Percentiles rank a stretch among this genome's conserved stretches.
Evolutionary conservation across 2,329 filamentous ascomycete species (phyloP).

Genomic region (Leptodontidium sp.): DNA sequence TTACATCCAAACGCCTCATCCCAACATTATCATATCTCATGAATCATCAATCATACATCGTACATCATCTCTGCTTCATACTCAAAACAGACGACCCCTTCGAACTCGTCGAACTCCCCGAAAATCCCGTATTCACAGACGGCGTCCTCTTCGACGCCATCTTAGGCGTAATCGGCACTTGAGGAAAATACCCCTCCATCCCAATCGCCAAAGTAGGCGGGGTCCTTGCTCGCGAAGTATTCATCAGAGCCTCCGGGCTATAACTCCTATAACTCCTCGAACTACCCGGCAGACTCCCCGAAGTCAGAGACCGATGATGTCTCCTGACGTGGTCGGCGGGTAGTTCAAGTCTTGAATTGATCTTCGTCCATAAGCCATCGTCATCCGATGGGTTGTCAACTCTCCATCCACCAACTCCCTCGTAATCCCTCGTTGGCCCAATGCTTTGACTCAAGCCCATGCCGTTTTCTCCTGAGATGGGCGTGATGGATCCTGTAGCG

Average conservation of each 20-base stretch:
- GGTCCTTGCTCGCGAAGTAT: constrained; percentile 58
- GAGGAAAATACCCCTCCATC: constrained; percentile 38
- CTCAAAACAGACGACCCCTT: constrained; percentile 39
- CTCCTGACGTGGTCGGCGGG: constrained; percentile 52
- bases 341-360: constrained; percentile 60
- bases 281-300: constrained; percentile 36
- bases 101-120: constrained; percentile 40
- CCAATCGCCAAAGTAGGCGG: constrained; percentile 48
- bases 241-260: constrained; percentile 49
- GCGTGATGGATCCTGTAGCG: constrained; percentile 46
- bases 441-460: constrained; percentile 56
- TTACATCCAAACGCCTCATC: not conserved
- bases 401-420: constrained; percentile 67
- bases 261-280: constrained; percentile 38
- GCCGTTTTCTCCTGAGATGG: constrained; percentile 42
- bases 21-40: constrained; percentile 2
- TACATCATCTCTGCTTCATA: constrained; percentile 40
- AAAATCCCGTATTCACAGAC: constrained; percentile 25
- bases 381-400: constrained; percentile 51
- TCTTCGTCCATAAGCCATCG: constrained; percentile 57
- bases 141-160: constrained; percentile 29
- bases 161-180: constrained; percentile 31
- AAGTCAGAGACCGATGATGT: constrained; percentile 53
- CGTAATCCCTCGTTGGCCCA: constrained; percentile 63
- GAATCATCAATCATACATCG: constrained; percentile 24